phyloP scores from a whole-genome alignment of 2,329 filamentous ascomycete species.

The Cadophora luteo-olivacea region DNA sequence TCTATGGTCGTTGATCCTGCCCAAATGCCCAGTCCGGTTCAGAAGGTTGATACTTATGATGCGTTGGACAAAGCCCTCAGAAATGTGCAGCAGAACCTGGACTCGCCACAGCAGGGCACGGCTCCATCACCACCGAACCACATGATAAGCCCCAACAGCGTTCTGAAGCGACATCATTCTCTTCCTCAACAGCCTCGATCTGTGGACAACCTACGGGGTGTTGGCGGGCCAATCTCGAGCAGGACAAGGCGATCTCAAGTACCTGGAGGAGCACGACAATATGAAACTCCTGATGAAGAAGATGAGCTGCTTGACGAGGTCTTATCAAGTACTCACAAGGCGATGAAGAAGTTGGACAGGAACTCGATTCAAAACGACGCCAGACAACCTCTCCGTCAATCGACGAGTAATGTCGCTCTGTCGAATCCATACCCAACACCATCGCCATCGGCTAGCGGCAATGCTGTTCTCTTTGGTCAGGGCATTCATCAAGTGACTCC shows the following conservation, averaged over 20 bases:
- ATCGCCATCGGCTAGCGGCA: conserved; percentile 82
- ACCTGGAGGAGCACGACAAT: conserved; percentile 77
- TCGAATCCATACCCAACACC: conserved; percentile 70
- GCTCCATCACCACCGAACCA: conserved; percentile 60
- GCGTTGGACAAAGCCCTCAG: conserved; percentile 64
- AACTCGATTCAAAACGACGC: conserved; percentile 47
- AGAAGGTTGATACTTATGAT: conserved; percentile 64
- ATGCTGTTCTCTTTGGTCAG: conserved; percentile 71
- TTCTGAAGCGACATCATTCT: conserved; percentile 70
- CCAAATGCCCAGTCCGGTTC: conserved; percentile 54
- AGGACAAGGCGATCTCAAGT: conserved; percentile 82
- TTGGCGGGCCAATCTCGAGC: conserved; percentile 70
- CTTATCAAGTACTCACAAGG: conserved; percentile 76
- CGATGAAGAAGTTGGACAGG: conserved; percentile 72
- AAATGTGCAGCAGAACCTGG: conserved; percentile 58
- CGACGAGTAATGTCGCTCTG: conserved; percentile 67
- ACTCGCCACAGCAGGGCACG: conserved; percentile 46
- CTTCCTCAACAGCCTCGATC: conserved; percentile 64
- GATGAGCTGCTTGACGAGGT: conserved; percentile 95
- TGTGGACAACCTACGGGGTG: conserved; percentile 64
- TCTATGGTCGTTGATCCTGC: conserved; percentile 75
- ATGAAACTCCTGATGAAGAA: conserved; percentile 95
- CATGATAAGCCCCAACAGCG: conserved; percentile 55
- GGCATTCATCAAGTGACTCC: conserved; percentile 60
- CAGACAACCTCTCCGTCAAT: conserved; percentile 62